Base-by-base conservation (phyloP, 306 rosid genomes). In the Dryas octopetala region DNA sequence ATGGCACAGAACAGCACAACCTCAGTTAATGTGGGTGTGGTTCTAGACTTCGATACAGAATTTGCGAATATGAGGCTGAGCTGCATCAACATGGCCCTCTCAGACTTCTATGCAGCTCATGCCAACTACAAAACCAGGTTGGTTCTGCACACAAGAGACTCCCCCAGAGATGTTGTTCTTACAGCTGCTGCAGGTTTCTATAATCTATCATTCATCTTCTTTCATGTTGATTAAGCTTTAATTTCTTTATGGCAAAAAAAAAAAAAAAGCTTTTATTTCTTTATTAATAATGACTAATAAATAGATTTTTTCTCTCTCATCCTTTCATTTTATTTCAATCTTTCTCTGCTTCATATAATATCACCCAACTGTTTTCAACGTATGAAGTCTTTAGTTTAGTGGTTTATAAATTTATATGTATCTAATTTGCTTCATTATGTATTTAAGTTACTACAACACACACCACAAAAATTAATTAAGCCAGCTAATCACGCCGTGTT, bases 21-120 rank as follows among this genome's bases (percentile, higher is more conserved):
- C 3, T 38, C 59, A 38, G 77, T 79, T 50, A 76, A 78, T 45
- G 80, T 83, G 1, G 87, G 88, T 0, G 81, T 82, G 46, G 54
- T 85, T 44, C 53, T 82, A n/a, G 55, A 79, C 50, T n/a, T 59
- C 43, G 72, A 57, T 43, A 45, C 70, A 0, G 9, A 50, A 70
- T 1, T 3, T 51, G 85, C 82, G 49, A 83, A 73, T 66, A 53
- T 83, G 82, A 77, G 75, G 48, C 2, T 80, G 71, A 78, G 78
- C 48, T 83, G 84, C 73, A 76, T 86, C 57, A 19, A 86, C 19
- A 80, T 86, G 82, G 77, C 87, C 0, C 68, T 83, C 14, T 62
- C 80, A 0, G 87, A 83, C 16, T 78, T 83, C 78, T 86, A 86
- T 7, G 26, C 47, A 7, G 53, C 82, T 11, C 70, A 68, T 45